These are phyloP conservation scores for Cytidiella melzeri DNA, from an alignment of 768 basidiomycete species.

Conservation along the genomic window DNA sequence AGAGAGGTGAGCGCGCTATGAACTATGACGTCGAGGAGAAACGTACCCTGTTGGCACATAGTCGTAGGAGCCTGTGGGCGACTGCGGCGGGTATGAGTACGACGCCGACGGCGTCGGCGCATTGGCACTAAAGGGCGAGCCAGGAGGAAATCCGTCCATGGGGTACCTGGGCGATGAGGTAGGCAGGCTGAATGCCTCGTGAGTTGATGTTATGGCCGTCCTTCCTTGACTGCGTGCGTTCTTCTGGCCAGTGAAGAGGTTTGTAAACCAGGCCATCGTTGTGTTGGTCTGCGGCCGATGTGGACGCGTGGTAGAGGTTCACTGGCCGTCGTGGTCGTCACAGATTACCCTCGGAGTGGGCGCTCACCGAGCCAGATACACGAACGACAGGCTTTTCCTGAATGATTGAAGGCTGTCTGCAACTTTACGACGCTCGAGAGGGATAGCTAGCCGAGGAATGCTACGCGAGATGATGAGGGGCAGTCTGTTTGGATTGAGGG, in stretches of 20 bases:
- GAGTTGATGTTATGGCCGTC: conserved; percentile 66
- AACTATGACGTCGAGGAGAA: conserved; percentile 8
- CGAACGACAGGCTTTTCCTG: too few relatives aligned
- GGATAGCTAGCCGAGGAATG: too few relatives aligned
- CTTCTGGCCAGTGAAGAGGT: conserved; percentile 50
- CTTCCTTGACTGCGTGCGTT: conserved; percentile 42
- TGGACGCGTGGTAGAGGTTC: not conserved
- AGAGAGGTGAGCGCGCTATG: conserved; percentile 1
- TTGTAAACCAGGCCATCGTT: conserved; percentile 68
- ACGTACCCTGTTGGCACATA: conserved; percentile 44
- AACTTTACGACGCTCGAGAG: too few relatives aligned
- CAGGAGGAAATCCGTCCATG: conserved; percentile 50
- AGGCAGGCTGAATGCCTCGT: conserved; percentile 86
- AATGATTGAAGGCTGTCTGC: too few relatives aligned
- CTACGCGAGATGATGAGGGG: too few relatives aligned
- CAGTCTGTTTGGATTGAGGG: too few relatives aligned
- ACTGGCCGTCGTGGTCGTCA: not conserved
- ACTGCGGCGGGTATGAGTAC: conserved; percentile 78
- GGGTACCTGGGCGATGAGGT: conserved; percentile 62
- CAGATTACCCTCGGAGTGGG: not conserved
- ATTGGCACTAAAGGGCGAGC: conserved; percentile 33
- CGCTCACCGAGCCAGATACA: not conserved
- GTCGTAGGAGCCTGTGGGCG: conserved; percentile 46
- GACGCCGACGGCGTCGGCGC: conserved; percentile 34
- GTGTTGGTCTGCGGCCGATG: not conserved